Evolutionary conservation across 257 asterid species (phyloP).

Genomic region (Echium plantagineum): DNA sequence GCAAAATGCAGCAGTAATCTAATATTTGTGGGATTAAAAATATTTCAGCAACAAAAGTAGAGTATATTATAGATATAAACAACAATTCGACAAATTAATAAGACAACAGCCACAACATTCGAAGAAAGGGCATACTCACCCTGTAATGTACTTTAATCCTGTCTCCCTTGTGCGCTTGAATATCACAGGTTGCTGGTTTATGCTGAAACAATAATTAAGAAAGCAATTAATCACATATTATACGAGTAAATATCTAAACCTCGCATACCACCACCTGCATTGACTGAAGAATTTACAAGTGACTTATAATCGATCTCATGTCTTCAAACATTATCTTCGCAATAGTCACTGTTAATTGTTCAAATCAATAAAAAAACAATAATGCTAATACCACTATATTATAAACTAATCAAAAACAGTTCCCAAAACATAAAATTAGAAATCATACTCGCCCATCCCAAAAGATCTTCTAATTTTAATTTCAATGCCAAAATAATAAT

Average conservation of each 20-base stretch:
- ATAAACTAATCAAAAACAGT: background rate
- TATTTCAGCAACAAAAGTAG: background rate
- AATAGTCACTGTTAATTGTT: background rate
- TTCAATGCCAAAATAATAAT: no score
- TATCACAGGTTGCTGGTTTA: constrained; percentile 70
- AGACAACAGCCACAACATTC: background rate
- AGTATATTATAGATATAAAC: no score
- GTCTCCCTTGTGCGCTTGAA: constrained; percentile 94
- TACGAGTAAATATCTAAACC: no score
- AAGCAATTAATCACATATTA: background rate
- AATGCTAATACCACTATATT: background rate
- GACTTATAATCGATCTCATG: background rate
- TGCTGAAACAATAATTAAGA: constrained; percentile 33
- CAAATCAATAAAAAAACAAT: background rate
- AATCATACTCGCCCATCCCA: no score
- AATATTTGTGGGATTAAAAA: no score
- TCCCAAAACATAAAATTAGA: no score
- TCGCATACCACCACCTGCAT: no score
- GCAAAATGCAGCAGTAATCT: background rate
- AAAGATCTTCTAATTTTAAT: no score
- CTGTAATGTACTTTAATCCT: constrained; percentile 75
- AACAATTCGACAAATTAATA: background rate
- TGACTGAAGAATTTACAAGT: no score
- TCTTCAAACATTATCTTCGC: background rate
- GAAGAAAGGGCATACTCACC: constrained; percentile 36